Percentiles rank a stretch among this genome's conserved stretches.
Conservation (phyloP, 1,139 yeast species). For the Sugiyamaella castrensis region DNA sequence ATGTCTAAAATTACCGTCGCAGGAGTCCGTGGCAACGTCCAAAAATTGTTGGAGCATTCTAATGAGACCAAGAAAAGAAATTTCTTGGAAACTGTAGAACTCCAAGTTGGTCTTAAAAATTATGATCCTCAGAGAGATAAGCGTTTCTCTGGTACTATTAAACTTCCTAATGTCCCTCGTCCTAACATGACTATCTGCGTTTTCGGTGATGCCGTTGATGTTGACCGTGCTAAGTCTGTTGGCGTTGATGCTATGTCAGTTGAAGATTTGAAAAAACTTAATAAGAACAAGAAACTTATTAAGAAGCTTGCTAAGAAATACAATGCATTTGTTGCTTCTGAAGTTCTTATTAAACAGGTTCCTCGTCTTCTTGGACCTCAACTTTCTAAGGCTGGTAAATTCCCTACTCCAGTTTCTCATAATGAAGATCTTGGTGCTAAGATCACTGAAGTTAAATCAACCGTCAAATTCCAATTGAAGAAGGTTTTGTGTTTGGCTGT, state of each 20-base stretch:
- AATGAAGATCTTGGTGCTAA: constrained; percentile 95
- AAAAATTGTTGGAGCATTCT: constrained; percentile 87
- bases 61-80: constrained; percentile 97
- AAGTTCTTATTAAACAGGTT: constrained; percentile 98
- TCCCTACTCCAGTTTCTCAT: constrained; percentile 99
- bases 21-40: constrained; percentile 96
- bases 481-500: constrained; percentile 86
- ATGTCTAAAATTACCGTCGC: constrained; percentile 94
- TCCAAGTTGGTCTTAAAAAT: constrained; percentile 99
- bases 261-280: constrained; percentile 99
- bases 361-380: constrained; percentile 99
- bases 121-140: constrained; percentile 99
- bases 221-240: constrained; percentile 99
- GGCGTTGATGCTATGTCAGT: constrained; percentile 99
- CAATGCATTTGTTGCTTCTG: constrained; percentile 99
- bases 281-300: constrained; percentile 99
- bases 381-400: constrained; percentile 99
- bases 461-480: constrained; percentile 99
- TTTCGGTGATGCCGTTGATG: constrained; percentile 99
- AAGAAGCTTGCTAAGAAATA: constrained; percentile 99
- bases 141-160: constrained; percentile 99
- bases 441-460: constrained; percentile 97
- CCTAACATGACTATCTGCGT: constrained; percentile 99
- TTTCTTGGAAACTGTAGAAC: constrained; percentile 99
- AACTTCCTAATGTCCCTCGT: constrained; percentile 99